Percentiles rank a stretch among this genome's conserved stretches.
These are phyloP conservation scores for Ganoderma sinense DNA, from an alignment of 1,284 basidiomycete species.

Conservation along the genomic window DNA sequence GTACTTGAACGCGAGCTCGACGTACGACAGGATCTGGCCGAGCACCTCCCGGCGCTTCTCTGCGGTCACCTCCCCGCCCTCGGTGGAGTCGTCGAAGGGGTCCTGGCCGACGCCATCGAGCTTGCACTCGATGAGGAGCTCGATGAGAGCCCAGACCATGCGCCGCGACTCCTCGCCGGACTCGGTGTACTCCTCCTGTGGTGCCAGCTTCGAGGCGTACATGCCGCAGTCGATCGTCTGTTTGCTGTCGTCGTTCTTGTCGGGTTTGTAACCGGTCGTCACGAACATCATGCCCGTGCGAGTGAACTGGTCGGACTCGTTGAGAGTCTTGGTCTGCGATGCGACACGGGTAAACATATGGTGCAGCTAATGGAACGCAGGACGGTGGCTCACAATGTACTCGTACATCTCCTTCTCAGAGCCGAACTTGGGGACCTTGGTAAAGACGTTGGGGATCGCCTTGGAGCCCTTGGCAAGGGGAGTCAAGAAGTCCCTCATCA, in stretches of 20 bases:
- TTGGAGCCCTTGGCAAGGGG: not conserved
- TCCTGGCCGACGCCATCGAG: not conserved
- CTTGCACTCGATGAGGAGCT: constrained; percentile 23
- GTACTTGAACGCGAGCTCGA: constrained; percentile 15
- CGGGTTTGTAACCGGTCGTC: not conserved
- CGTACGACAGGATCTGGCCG: constrained; percentile 21
- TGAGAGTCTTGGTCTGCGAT: not conserved
- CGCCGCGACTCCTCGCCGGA: not conserved
- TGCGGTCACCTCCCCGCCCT: not conserved
- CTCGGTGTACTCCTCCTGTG: not conserved
- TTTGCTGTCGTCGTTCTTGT: not conserved
- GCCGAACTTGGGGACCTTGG: not conserved
- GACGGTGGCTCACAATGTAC: not conserved
- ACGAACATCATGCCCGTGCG: constrained; percentile 2
- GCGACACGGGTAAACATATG: not conserved
- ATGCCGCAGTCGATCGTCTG: constrained; percentile 11
- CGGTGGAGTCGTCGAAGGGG: constrained; percentile 14
- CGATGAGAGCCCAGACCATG: constrained; percentile 3
- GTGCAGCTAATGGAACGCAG: too few relatives aligned
- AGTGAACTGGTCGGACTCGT: not conserved
- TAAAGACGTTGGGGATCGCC: not conserved
- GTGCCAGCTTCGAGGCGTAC: not conserved
- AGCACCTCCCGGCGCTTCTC: not conserved
- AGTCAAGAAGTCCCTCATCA: not conserved
- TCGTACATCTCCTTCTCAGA: constrained; percentile 9